Conservation (phyloP, 805 yeast genomes). For the Barnettozyma botsteinii region DNA sequence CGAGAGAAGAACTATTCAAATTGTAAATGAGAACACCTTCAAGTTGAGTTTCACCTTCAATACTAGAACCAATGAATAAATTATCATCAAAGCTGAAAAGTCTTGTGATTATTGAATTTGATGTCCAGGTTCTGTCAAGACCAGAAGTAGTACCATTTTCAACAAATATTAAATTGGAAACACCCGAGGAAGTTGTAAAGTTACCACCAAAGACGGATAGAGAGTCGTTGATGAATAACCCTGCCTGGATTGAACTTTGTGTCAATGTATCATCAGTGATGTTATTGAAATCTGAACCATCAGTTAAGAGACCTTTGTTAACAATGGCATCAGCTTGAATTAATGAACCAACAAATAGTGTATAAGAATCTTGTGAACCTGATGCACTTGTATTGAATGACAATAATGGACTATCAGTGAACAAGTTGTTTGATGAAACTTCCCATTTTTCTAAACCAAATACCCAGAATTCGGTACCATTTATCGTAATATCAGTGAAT, state of each 20-base stretch:
- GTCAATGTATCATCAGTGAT: slow-evolving; percentile 13
- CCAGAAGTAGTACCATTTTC: slow-evolving; percentile 24
- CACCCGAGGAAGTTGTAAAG: slow-evolving; percentile 31
- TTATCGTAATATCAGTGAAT: slow-evolving; percentile 26
- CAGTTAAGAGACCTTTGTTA: slow-evolving; percentile 16
- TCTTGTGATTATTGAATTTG: slow-evolving; percentile 13
- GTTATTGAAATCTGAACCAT: slow-evolving; percentile 15
- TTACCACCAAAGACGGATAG: slow-evolving; percentile 56
- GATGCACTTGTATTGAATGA: slow-evolving; percentile 29
- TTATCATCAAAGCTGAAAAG: slow-evolving; percentile 15
- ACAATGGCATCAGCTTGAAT: slow-evolving; percentile 15
- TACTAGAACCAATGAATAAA: slow-evolving; percentile 44
- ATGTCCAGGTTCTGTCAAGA: slow-evolving; percentile 26
- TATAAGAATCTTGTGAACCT: slow-evolving; percentile 11
- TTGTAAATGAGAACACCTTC: slow-evolving; percentile 43
- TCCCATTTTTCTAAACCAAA: slow-evolving; percentile 40
- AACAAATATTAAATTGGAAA: slow-evolving; percentile 22
- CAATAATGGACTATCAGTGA: slow-evolving; percentile 23
- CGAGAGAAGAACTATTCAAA: slow-evolving; percentile 29
- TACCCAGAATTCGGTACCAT: slow-evolving; percentile 36
- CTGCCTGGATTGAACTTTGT: slow-evolving; percentile 27
- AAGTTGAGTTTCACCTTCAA: slow-evolving; percentile 23
- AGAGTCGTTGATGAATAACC: slow-evolving; percentile 41
- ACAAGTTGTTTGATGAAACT: slow-evolving; percentile 32
- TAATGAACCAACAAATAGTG: slow-evolving; percentile 24